Evolutionary conservation across 1,284 basidiomycete species (phyloP).

Genomic region (Fomitopsis palustris): DNA sequence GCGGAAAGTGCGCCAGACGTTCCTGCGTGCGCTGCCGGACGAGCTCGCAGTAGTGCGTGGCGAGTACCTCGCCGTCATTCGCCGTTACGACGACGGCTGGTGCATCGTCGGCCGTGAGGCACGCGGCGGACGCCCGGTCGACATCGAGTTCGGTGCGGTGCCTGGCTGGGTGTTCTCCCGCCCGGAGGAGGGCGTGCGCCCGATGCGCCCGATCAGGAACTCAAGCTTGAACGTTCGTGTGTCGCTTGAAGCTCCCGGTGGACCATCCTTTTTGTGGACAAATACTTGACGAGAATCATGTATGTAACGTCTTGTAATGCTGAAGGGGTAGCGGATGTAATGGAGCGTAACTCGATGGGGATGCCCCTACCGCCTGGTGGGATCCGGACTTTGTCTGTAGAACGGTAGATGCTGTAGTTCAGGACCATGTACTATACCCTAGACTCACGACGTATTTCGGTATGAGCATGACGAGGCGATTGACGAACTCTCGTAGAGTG

Average conservation of each 20-base stretch:
- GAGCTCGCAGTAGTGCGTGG: slow-evolving; percentile 56
- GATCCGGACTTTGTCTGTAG: not conserved
- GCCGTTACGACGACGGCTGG: slow-evolving; percentile 70
- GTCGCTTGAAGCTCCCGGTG: slow-evolving; percentile 41
- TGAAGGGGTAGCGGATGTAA: too few species aligned
- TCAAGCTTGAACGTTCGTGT: slow-evolving; percentile 59
- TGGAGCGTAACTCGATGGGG: too few species aligned
- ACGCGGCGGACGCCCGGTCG: slow-evolving; percentile 37
- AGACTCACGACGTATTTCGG: not conserved
- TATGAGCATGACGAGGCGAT: too few species aligned
- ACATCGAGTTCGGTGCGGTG: slow-evolving; percentile 61
- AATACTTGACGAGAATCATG: not conserved
- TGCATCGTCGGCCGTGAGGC: slow-evolving; percentile 62
- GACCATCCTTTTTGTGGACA: slow-evolving; percentile 14
- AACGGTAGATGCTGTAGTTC: not conserved
- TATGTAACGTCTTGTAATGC: too few species aligned
- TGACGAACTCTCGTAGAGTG: too few species aligned
- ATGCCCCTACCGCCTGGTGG: not conserved
- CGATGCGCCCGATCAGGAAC: slow-evolving; percentile 59
- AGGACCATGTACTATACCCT: not conserved
- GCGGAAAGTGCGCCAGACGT: slow-evolving; percentile 58
- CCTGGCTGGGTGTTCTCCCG: slow-evolving; percentile 72
- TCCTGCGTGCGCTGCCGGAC: slow-evolving; percentile 66
- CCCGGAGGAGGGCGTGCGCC: slow-evolving; percentile 51
- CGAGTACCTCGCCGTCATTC: slow-evolving; percentile 56